Base-by-base conservation (phyloP, 345 rosid genomes). In the Citrus australasica region DNA sequence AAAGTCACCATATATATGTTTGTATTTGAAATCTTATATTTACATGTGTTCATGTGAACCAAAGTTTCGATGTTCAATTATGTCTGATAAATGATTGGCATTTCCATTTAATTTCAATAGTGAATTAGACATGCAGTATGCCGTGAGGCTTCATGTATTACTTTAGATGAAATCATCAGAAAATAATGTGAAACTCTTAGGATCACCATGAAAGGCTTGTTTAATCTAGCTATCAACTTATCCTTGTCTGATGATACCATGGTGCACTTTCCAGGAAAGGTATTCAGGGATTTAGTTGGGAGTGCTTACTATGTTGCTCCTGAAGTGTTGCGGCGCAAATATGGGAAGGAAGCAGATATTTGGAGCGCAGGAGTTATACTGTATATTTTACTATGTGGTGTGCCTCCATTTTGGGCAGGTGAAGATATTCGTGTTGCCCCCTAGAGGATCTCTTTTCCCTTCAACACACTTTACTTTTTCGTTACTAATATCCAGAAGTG, bases 341-440 rank as follows among this genome's bases (percentile, higher is more conserved):
- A 93, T 62, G 97, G 98, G 38, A 92, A 93, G 85, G 97, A 93
- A 83, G 79, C 86, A 32, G 97, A 94, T 76, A 83, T 91, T 51
- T 94, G 98, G 98, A 93, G 98, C 84, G 97, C 93, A 53, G 97
- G 97, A 80, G 83, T 92, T 53, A 93, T 94, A 27, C 64, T 91
- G 28, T 94, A 93, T 75, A 94, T 94, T 81, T 88, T 94, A 64
- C 95, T 95, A 77, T 90, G 97, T 66, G 97, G 98, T 22, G 96
- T 92, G 42, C 98, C 99, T 65, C 99, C 99, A 27, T 93, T 94
- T 86, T 94, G 97, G 97, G 97, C 92, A 61, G 97, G 98, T 93
- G 87, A 84, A 22, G 14, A 6, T 21, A 14, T 48, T 3, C 46
- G 10, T 22, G 10, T 38, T 21, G 70, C 46, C 27, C 21, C 21